Evolutionary conservation across 1,284 basidiomycete species (phyloP).

Genomic region (Puccinia horiana): DNA sequence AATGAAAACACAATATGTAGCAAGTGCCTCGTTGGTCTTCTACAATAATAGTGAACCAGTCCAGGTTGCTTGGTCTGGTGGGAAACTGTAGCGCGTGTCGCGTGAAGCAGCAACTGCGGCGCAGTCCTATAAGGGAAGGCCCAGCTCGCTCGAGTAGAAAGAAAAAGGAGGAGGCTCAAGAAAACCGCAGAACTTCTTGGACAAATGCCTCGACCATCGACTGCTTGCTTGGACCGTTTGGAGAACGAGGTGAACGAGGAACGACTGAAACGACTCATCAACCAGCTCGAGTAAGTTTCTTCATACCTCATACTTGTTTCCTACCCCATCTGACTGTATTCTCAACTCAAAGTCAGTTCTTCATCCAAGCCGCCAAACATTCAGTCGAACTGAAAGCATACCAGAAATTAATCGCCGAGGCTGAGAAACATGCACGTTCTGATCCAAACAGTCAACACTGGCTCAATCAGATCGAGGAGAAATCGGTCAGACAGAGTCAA

Average conservation of each 20-base stretch:
- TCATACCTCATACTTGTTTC: too few relatives aligned
- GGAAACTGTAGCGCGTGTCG: too few relatives aligned
- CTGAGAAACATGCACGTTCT: neutral
- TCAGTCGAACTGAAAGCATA: slow-evolving; percentile 21
- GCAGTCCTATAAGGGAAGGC: too few relatives aligned
- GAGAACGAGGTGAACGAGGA: neutral
- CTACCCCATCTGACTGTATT: too few relatives aligned
- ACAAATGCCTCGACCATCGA: neutral
- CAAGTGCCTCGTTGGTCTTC: too few relatives aligned
- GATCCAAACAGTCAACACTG: slow-evolving; percentile 27
- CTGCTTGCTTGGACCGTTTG: neutral
- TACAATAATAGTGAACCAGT: too few relatives aligned
- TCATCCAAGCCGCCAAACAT: slow-evolving; percentile 18
- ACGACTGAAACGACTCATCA: neutral
- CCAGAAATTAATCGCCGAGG: slow-evolving; percentile 14
- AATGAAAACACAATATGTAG: too few relatives aligned
- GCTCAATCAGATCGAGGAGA: slow-evolving; percentile 20
- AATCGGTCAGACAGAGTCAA: neutral
- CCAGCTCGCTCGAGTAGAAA: too few relatives aligned
- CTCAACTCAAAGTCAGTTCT: slow-evolving; percentile 8
- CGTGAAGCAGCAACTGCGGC: too few relatives aligned
- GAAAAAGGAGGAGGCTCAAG: too few relatives aligned
- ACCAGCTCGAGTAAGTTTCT: slow-evolving; percentile 22
- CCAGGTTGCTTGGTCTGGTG: too few relatives aligned
- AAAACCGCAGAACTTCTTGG: too few relatives aligned